These are phyloP conservation scores for Elongisporangium prolatum DNA, from an alignment of 352 stramenopile species.

Conservation along the genomic window DNA sequence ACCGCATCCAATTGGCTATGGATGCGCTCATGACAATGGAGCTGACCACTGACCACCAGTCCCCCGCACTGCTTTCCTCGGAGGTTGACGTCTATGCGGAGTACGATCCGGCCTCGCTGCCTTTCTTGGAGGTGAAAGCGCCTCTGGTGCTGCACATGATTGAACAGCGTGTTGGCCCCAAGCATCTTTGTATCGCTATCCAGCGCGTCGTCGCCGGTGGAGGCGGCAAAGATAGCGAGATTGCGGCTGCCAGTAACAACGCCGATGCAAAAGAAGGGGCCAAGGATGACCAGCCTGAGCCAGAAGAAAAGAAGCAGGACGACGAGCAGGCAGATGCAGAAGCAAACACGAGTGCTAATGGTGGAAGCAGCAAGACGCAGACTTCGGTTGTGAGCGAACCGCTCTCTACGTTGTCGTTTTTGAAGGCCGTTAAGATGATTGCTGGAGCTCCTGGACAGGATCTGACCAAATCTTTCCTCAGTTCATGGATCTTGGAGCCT, in stretches of 20 bases:
- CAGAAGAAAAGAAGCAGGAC: slow-evolving; percentile 10
- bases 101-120: slow-evolving; percentile 66
- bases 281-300: slow-evolving; percentile 27
- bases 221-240: slow-evolving; percentile 21
- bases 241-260: slow-evolving; percentile 12
- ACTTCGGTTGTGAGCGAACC: slow-evolving; percentile 27
- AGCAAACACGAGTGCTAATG: slow-evolving; percentile 4
- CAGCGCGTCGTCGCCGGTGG: slow-evolving; percentile 68
- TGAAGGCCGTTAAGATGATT: slow-evolving; percentile 80
- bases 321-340: slow-evolving; percentile 20
- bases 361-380: slow-evolving; percentile 8
- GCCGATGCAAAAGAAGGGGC: slow-evolving; percentile 21
- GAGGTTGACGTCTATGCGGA: slow-evolving; percentile 84
- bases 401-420: slow-evolving; percentile 72
- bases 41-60: slow-evolving; percentile 58
- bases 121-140: slow-evolving; percentile 78
- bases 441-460: slow-evolving; percentile 72
- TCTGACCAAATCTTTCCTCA: slow-evolving; percentile 76
- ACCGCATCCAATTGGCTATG: slow-evolving; percentile 83
- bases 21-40: slow-evolving; percentile 85
- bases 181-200: slow-evolving; percentile 70
- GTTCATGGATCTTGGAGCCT: slow-evolving; percentile 73
- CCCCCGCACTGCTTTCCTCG: slow-evolving; percentile 54
- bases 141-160: slow-evolving; percentile 87
- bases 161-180: slow-evolving; percentile 70